Percentiles rank a stretch among this genome's conserved stretches.
Conservation (phyloP, 1,139 yeast genomes). For the Hemisphaericaspora xylofermentans region DNA sequence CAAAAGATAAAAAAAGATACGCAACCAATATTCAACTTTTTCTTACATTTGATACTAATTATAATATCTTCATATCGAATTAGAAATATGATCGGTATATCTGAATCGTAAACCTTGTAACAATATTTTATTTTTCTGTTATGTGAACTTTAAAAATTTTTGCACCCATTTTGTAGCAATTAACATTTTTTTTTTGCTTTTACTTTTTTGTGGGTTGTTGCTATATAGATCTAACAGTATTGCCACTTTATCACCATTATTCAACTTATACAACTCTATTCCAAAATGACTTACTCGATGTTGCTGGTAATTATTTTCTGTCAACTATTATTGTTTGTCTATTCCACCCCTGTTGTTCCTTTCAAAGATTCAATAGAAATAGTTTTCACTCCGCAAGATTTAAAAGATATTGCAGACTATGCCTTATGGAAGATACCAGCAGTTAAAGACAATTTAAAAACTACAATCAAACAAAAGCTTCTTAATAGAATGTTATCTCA, state of each 20-base stretch:
- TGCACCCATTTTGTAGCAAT: not conserved
- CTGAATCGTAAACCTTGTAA: not conserved
- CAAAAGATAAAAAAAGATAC: too few relatives aligned
- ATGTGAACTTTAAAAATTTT: not conserved
- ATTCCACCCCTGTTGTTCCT: conserved; percentile 15
- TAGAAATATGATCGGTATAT: not conserved
- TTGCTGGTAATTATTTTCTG: conserved; percentile 29
- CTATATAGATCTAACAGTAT: too few relatives aligned
- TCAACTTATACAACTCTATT: not conserved
- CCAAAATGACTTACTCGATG: not conserved
- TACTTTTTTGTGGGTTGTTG: too few relatives aligned
- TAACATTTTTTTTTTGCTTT: not conserved
- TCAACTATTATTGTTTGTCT: conserved; percentile 22
- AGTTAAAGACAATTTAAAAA: conserved; percentile 18
- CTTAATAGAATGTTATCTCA: conserved; percentile 13
- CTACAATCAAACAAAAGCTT: conserved; percentile 41
- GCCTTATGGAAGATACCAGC: conserved; percentile 22
- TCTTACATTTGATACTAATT: too few relatives aligned
- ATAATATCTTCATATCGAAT: too few relatives aligned
- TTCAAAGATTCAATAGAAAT: conserved; percentile 22
- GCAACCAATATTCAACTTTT: too few relatives aligned
- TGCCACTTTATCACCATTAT: too few relatives aligned
- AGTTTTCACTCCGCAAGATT: conserved; percentile 25
- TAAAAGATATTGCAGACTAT: conserved; percentile 23
- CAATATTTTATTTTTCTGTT: not conserved